These are phyloP conservation scores for Vigna trinervia DNA, from an alignment of 306 rosid species.

Conservation along the genomic window DNA sequence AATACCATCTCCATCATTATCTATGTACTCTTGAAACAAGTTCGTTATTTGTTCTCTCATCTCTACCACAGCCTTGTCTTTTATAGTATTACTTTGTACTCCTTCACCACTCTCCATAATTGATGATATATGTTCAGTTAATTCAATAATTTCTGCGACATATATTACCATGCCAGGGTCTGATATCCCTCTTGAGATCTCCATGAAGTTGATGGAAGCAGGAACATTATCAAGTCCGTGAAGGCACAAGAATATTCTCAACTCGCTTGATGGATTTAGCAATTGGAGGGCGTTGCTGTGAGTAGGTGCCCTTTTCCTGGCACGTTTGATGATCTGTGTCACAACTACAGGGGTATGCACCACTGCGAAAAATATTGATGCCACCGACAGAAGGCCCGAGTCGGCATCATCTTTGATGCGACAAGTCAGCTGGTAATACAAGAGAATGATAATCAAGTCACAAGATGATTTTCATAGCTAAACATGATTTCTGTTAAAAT, in stretches of 20 bases:
- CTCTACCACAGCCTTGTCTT: conserved; percentile 52
- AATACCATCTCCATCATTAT: conserved; percentile 55
- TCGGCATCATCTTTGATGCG: conserved; percentile 27
- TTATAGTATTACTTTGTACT: conserved; percentile 55
- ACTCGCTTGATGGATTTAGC: conserved; percentile 67
- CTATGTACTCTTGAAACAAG: conserved; percentile 62
- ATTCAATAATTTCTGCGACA: conserved; percentile 82
- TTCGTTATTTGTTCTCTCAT: conserved; percentile 71
- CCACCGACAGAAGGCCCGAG: conserved; percentile 61
- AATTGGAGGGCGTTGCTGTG: conserved; percentile 77
- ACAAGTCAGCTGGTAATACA: conserved; percentile 53
- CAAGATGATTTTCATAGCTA: conserved; percentile 35
- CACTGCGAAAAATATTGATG: conserved; percentile 68
- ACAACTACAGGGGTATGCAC: conserved; percentile 75
- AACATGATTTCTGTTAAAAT: conserved; percentile 12
- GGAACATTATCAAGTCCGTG: conserved; percentile 72
- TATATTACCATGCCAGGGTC: conserved; percentile 70
- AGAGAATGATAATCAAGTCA: background rate
- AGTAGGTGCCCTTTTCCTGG: conserved; percentile 70
- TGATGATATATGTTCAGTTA: conserved; percentile 66
- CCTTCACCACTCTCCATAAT: conserved; percentile 60
- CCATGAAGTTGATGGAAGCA: conserved; percentile 76
- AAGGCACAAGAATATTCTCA: conserved; percentile 68
- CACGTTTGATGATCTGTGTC: conserved; percentile 78
- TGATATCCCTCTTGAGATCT: conserved; percentile 68